phyloP scores from a whole-genome alignment of 108 stramenopile species.

The Schizochytrium sp. region DNA sequence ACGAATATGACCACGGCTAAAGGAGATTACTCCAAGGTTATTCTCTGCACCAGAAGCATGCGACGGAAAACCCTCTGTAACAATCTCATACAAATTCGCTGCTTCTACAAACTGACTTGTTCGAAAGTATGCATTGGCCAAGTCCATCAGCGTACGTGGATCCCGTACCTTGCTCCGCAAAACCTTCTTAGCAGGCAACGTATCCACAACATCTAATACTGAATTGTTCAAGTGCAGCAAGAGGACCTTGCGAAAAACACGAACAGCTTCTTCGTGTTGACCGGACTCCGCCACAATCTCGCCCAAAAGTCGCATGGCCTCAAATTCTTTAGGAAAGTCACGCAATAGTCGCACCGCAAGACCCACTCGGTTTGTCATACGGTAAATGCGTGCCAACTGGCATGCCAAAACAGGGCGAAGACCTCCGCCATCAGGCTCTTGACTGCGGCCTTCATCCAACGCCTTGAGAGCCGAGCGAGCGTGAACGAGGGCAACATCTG shows the following conservation, averaged over 20 bases:
- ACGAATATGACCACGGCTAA: not conserved
- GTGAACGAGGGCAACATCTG: not conserved
- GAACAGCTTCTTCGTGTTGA: slow-evolving; percentile 21
- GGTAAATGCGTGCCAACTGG: not conserved
- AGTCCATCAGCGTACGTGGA: slow-evolving; percentile 31
- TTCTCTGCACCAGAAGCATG: not conserved
- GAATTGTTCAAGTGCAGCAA: slow-evolving; percentile 4
- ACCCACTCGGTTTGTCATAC: not conserved
- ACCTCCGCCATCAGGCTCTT: not conserved
- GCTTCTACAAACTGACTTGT: not conserved
- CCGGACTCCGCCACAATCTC: slow-evolving; percentile 3
- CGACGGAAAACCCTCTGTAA: not conserved
- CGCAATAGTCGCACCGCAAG: slow-evolving; percentile 41
- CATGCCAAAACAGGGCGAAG: slow-evolving; percentile 4
- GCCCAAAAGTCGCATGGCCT: slow-evolving; percentile 13
- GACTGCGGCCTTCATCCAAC: not conserved
- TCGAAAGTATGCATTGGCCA: slow-evolving; percentile 49
- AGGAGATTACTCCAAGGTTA: slow-evolving; percentile 33
- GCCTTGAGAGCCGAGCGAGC: slow-evolving; percentile 26
- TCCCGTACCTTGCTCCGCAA: not conserved
- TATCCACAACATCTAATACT: not conserved
- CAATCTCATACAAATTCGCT: not conserved
- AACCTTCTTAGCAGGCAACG: not conserved
- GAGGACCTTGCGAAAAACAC: slow-evolving; percentile 15
- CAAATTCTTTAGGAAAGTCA: not conserved